Conservation (phyloP, 202 grass and related monocot species). For the Elaeis oleifera region DNA sequence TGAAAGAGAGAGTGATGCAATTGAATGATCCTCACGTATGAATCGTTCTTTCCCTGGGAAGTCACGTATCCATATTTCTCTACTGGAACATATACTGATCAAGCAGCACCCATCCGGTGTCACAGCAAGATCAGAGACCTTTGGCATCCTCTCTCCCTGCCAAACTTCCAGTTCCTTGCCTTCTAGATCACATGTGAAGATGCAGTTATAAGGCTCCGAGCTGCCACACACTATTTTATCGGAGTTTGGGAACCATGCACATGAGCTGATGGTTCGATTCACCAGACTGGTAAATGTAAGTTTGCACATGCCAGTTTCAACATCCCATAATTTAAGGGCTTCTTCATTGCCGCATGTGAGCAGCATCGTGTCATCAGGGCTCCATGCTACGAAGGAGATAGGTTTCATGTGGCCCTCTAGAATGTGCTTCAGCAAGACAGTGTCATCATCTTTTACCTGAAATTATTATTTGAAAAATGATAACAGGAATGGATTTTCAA, state of each 20-base stretch:
- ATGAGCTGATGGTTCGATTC: slow-evolving; percentile 46
- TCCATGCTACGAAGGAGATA: slow-evolving; percentile 82
- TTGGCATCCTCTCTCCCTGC: slow-evolving; percentile 92
- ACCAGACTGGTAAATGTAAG: slow-evolving; percentile 39
- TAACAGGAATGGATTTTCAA: background rate
- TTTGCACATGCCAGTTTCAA: slow-evolving; percentile 54
- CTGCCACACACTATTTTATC: slow-evolving; percentile 88
- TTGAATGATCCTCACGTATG: slow-evolving; percentile 52
- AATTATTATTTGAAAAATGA: slow-evolving; percentile 12
- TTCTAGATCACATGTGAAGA: slow-evolving; percentile 80
- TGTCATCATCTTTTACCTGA: slow-evolving; percentile 81
- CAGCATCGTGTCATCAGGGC: slow-evolving; percentile 75
- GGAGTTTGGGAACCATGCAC: slow-evolving; percentile 86
- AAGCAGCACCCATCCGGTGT: slow-evolving; percentile 65
- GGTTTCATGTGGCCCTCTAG: slow-evolving; percentile 55
- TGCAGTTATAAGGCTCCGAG: slow-evolving; percentile 42
- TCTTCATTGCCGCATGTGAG: slow-evolving; percentile 66
- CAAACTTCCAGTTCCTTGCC: slow-evolving; percentile 65
- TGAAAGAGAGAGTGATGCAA: slow-evolving; percentile 76
- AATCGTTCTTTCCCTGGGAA: slow-evolving; percentile 63
- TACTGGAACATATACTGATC: slow-evolving; percentile 57
- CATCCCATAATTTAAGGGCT: slow-evolving; percentile 77
- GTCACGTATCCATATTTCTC: slow-evolving; percentile 69
- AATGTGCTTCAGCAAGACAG: slow-evolving; percentile 48
- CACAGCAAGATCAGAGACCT: slow-evolving; percentile 71